Evolutionary conservation across 2,329 filamentous ascomycete species (phyloP), one percentile per base, ranked within the genome.

Genomic region (Fusarium equiseti): DNA sequence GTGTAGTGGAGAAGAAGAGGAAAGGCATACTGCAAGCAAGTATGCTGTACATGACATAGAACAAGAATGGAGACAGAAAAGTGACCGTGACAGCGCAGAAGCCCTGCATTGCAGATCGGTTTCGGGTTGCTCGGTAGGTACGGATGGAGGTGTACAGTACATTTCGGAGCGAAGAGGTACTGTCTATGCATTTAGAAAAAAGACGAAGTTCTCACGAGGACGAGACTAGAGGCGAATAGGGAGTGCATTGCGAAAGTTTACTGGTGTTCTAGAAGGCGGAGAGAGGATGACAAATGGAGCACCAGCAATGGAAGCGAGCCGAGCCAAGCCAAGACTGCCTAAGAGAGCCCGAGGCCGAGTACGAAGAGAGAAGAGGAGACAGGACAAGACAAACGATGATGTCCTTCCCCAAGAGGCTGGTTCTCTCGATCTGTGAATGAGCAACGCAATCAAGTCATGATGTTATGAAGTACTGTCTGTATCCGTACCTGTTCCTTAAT

Each of bases 261-360:
- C 32, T 53, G 20, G 68, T 42, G 45, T 75, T 75, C 73, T 73
- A 75, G 73, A 75, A 74, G 56, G 22, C 43, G 26, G 42, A 29
- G 18, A 38, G 42, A 44, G n/a, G 60, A 63, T 69, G 69, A 74
- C 70, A 71, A 70, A 73, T 71, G 44, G 55, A 31, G 26, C 31
- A 51, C 40, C 20, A 44, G 27, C 38, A 38, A 38, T 38, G 18
- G 15, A 59, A 63, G 29, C 38, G 44, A 35, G 35, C 27, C 18
- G 35, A 60, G 29, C 9, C 32, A 13, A 52, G 50, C 26, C 24
- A 38, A 35, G 29, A 24, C 48, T 38, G 6, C 24, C 43, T 44
- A 15, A 20, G 26, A 45, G 46, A 32, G 20, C 44, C 52, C 57
- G 59, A 62, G 56, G 35, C 62, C 51, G 51, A 68, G 64, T 57